phyloP scores from a whole-genome alignment of 139 green algal species.

The Micromonas commoda region DNA sequence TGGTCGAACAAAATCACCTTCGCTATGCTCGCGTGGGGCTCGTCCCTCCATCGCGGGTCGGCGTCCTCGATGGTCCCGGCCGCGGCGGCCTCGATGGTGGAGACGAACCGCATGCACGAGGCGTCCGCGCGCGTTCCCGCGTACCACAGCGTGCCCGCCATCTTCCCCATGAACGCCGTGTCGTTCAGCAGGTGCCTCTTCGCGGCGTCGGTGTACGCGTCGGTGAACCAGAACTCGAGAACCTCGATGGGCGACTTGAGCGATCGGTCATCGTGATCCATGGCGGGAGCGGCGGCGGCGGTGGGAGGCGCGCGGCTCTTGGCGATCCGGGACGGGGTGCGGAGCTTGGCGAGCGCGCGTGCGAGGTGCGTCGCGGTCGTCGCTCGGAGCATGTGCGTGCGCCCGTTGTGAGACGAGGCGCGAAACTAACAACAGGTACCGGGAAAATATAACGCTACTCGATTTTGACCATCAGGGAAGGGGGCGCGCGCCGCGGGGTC shows the following conservation, averaged over 20 bases:
- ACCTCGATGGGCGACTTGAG: constrained; percentile 8
- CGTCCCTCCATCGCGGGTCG: not conserved
- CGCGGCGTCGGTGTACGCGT: not conserved
- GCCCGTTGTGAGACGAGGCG: too few species aligned
- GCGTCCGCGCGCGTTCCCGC: not conserved
- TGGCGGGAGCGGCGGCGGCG: too few species aligned
- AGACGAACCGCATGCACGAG: not conserved
- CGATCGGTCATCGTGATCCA: too few species aligned
- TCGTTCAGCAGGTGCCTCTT: not conserved
- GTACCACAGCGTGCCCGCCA: not conserved
- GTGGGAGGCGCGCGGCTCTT: too few species aligned
- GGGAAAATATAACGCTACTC: too few species aligned
- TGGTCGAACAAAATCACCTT: constrained; percentile 23
- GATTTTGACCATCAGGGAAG: too few species aligned
- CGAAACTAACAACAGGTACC: too few species aligned
- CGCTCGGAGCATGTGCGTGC: too few species aligned
- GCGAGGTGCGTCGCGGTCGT: too few species aligned
- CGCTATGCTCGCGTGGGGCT: not conserved
- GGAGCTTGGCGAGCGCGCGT: too few species aligned
- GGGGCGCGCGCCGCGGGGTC: too few species aligned
- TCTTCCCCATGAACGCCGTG: not conserved
- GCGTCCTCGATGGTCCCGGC: not conserved
- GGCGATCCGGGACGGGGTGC: too few species aligned
- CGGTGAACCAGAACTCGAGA: constrained; percentile 17
- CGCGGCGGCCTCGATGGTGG: not conserved